Evolutionary conservation across 768 basidiomycete genomes (phyloP).

Genomic region (Russula griseocarnosa): DNA sequence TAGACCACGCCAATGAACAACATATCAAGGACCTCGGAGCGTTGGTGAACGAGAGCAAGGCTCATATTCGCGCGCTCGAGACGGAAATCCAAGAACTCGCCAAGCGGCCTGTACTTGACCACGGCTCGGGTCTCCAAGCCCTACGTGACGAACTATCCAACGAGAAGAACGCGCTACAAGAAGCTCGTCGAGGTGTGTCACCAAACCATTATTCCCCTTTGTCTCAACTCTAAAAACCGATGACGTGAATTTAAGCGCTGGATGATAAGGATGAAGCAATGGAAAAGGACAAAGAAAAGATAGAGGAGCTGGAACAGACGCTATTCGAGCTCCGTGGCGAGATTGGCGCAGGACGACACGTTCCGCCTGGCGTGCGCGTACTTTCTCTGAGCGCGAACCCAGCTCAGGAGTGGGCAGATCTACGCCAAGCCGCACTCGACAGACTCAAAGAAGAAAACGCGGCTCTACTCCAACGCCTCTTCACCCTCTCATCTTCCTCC

Average conservation of each 20-base stretch:
- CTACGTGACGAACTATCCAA: slow-evolving; percentile 40
- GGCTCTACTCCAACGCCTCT: slow-evolving; percentile 65
- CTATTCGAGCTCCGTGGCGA: slow-evolving; percentile 75
- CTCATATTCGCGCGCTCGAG: slow-evolving; percentile 43
- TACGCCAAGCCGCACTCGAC: slow-evolving; percentile 71
- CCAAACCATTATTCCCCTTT: not conserved
- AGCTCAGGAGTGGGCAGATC: slow-evolving; percentile 73
- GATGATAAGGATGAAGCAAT: slow-evolving; percentile 38
- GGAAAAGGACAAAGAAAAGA: slow-evolving; percentile 45
- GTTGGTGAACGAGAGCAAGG: slow-evolving; percentile 54
- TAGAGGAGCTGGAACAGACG: slow-evolving; percentile 71
- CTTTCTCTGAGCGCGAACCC: slow-evolving; percentile 75
- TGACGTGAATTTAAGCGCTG: slow-evolving; percentile 41
- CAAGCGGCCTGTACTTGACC: slow-evolving; percentile 34
- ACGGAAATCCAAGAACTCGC: slow-evolving; percentile 47
- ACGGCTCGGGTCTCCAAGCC: slow-evolving; percentile 35
- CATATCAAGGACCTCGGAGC: slow-evolving; percentile 53
- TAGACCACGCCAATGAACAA: slow-evolving; percentile 41
- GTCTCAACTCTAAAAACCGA: not conserved
- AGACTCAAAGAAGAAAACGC: slow-evolving; percentile 78
- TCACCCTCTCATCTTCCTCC: slow-evolving; percentile 39
- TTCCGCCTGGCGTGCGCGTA: slow-evolving; percentile 67
- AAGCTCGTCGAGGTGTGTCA: slow-evolving; percentile 42
- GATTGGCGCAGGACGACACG: slow-evolving; percentile 68
- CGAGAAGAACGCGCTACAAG: slow-evolving; percentile 34